Conservation (phyloP, 192 early-diverging fungal genomes). For the Entomortierella lignicola region DNA sequence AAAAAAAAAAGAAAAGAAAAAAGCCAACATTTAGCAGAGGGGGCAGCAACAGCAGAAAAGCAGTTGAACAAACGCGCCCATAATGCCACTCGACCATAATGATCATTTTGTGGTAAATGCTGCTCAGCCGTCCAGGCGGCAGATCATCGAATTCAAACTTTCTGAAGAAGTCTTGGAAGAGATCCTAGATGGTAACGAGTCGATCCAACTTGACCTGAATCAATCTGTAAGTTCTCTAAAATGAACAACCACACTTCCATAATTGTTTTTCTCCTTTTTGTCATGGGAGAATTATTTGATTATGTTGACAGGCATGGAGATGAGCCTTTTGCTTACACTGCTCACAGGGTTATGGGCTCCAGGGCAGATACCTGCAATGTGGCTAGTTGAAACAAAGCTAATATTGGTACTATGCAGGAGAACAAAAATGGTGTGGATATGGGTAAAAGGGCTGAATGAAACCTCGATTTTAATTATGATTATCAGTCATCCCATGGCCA, state of each 20-base stretch:
- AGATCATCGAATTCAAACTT: slow-evolving; percentile 52
- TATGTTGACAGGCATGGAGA: slow-evolving; percentile 2
- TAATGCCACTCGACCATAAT: slow-evolving; percentile 83
- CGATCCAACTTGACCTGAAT: slow-evolving; percentile 45
- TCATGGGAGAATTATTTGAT: neutral
- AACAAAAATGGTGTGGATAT: too few relatives aligned
- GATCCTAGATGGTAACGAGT: slow-evolving; percentile 47
- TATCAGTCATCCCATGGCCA: neutral
- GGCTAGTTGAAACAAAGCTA: slow-evolving; percentile 13
- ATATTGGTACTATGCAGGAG: slow-evolving; percentile 4
- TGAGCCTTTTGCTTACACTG: neutral
- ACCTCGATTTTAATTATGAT: slow-evolving; percentile 12
- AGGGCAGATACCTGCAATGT: neutral
- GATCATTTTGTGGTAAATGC: slow-evolving; percentile 51
- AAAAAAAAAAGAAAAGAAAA: slow-evolving; percentile 1
- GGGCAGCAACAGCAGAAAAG: slow-evolving; percentile 54
- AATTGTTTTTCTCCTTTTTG: too few relatives aligned
- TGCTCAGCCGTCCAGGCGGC: slow-evolving; percentile 41
- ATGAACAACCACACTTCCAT: too few relatives aligned
- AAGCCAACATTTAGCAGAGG: slow-evolving; percentile 1
- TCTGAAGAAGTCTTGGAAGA: slow-evolving; percentile 53
- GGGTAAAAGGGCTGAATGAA: neutral
- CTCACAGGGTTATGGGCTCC: neutral
- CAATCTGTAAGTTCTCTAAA: slow-evolving; percentile 37
- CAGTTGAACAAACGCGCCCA: slow-evolving; percentile 53